Evolutionary conservation across 768 basidiomycete species (phyloP), one percentile per base, ranked within the genome.

Genomic region (Russula sp.): DNA sequence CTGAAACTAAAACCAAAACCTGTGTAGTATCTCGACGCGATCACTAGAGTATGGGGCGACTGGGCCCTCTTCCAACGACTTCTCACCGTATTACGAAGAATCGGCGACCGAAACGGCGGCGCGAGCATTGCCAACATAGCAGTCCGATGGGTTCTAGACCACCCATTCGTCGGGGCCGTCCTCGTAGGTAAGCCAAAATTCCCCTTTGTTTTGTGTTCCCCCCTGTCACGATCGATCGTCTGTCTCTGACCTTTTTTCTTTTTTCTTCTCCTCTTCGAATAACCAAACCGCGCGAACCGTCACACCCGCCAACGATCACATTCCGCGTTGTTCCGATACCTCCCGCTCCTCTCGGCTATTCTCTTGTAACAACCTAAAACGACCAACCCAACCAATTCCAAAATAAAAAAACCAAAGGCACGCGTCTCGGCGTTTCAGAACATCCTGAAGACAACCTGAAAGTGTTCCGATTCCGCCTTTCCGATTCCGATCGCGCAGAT

Each of bases 11-110:
- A 30, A 40, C n/a, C 44, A 20, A n/a, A n/a, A n/a, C n/a, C n/a
- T n/a, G n/a, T n/a, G 10, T 67, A 92, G 91, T 93, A 92, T 73
- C 84, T 92, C 53, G 90, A 93, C 69, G 84, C 90, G 79, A 92
- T 93, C 66, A 70, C 88, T 54, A 84, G 82, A 67, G 88, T 82
- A 0, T 93, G 91, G 90, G 91, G 90, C 2, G 79, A 74, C 54
- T 93, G 90, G 90, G 69, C 77, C 9, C 80, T 92, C 30, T 92
- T 93, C 74, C 91, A 92, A 70, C 70, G 75, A 0, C 80, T 93
- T 0, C 76, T 93, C 48, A 60, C 71, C 24, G 80, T 82, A 46
- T 79, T 93, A 36, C 81, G 84, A 24, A 70, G 67, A n/a, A 81
- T 92, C 61, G 90, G 84, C 4, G 82, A 88, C 76, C 82, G 81